Evolutionary conservation across 441 rosid genomes (phyloP), one percentile per base, ranked within the genome.

Genomic region (Mallotus japonicus): DNA sequence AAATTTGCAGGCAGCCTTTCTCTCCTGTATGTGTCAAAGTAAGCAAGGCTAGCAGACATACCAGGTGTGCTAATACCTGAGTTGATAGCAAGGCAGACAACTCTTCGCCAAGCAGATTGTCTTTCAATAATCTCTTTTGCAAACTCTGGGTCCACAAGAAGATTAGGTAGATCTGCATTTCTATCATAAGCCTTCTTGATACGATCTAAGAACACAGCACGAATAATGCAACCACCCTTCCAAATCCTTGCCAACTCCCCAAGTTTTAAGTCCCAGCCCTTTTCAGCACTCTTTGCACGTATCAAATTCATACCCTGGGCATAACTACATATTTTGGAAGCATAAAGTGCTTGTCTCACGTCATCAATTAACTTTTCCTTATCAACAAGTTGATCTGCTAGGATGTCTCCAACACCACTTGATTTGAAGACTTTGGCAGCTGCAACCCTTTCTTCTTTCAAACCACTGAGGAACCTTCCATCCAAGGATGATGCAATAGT

Each of bases 261-360:
- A 83, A 93, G 77, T 76, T 86, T 87, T 80, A 93, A 76, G 65
- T 76, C 90, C 98, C 98, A 93, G 22, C 87, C 97, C 69, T 92
- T 87, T 70, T 93, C 97, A 0, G 80, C 62, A 71, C 97, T 93
- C 86, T 93, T 93, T 67, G 96, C 95, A 32, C 95, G 92, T 78
- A 93, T 90, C 49, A 93, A 82, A 81, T 93, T 93, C 97, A 93
- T 93, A 28, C 97, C 98, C 77, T 93, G 97, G 2, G 98, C 97
- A 67, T 93, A 93, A 71, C 97, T 93, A 56, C 98, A 93, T 65
- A 93, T 92, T 83, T 93, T 93, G 65, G 98, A 84, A n/a, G 98
- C 92, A 77, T 92, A 93, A 14, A 93, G 98, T 57, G 98, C 97
- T 63, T 86, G 81, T 80, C 98, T 87, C 69, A 93, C 98, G 42